phyloP scores from a whole-genome alignment of 768 basidiomycete genomes.

The Suillus fuscotomentosus region DNA sequence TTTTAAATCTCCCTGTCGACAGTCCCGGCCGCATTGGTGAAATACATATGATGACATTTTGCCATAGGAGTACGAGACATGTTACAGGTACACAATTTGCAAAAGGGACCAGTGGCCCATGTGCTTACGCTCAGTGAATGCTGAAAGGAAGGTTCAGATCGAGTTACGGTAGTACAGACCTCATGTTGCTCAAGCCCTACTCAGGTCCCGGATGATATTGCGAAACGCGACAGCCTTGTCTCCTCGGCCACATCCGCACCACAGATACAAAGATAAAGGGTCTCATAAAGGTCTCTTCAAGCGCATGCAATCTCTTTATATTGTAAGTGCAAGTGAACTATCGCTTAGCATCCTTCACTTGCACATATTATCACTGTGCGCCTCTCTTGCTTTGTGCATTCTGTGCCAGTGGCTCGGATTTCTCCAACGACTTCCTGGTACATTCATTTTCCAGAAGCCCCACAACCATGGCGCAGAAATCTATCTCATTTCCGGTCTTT shows the following conservation, averaged over 20 bases:
- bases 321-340: neutral
- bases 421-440: neutral
- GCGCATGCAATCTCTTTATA: neutral
- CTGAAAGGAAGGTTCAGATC: neutral
- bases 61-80: neutral
- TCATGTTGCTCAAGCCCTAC: neutral
- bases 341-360: neutral
- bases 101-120: neutral
- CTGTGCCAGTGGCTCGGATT: neutral
- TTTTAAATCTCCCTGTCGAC: neutral
- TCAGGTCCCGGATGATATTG: neutral
- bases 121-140: neutral
- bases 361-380: neutral
- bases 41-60: neutral
- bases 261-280: neutral
- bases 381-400: neutral
- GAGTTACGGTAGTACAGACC: neutral
- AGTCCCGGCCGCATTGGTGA: neutral
- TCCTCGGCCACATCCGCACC: neutral
- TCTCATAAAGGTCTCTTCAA: neutral
- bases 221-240: neutral
- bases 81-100: neutral
- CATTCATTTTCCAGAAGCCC: neutral
- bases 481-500: neutral
- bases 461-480: constrained; percentile 8